Percentiles rank a stretch among this genome's conserved stretches.
Evolutionary conservation across 78 protist species (phyloP).

Genomic region (Speleostelium caveatum): DNA sequence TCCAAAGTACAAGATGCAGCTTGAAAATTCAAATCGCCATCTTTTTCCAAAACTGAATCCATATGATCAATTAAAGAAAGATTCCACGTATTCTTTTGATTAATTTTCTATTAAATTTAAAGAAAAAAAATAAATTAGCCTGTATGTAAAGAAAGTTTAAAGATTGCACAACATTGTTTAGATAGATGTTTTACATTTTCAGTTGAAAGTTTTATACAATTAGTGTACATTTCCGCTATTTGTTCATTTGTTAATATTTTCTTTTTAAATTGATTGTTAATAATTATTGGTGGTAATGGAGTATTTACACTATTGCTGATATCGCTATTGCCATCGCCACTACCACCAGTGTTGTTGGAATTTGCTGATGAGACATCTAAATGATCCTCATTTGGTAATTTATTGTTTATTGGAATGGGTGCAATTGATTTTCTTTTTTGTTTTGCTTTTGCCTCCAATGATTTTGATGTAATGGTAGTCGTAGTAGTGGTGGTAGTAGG

Average conservation of each 20-base stretch:
- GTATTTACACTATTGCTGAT: background rate
- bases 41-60: constrained; percentile 45
- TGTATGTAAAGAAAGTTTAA: background rate
- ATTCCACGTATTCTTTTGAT: constrained; percentile 93
- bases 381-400: background rate
- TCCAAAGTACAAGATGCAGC: constrained; percentile 94
- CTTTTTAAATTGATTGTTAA: background rate
- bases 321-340: background rate
- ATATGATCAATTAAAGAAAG: constrained; percentile 77
- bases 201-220: constrained; percentile 66
- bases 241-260: constrained; percentile 46
- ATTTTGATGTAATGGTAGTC: background rate
- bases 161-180: background rate
- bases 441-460: constrained; percentile 16
- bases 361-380: background rate
- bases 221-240: constrained; percentile 70
- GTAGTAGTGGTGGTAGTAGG: background rate
- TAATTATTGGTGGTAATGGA: too few species aligned
- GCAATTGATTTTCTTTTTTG: constrained; percentile 66
- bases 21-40: constrained; percentile 89
- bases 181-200: constrained; percentile 55
- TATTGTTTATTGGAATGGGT: background rate
- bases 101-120: constrained; percentile 89
- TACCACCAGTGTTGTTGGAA: background rate
- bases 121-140: background rate